These are phyloP conservation scores for Jaltomata sinuosa DNA, from an alignment of 257 asterid species.

Conservation along the genomic window DNA sequence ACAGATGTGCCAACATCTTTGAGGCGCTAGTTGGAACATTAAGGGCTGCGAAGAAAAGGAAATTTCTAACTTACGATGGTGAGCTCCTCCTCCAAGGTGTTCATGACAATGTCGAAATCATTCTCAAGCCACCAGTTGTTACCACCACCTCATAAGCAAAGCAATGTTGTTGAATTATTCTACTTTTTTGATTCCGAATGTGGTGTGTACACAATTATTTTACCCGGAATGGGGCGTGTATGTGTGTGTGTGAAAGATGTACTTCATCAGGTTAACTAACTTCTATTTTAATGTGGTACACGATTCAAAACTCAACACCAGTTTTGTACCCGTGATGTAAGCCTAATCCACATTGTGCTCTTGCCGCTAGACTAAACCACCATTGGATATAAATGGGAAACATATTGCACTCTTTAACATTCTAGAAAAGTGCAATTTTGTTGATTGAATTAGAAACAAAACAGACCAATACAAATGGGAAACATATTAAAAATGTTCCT, in stretches of 20 bases:
- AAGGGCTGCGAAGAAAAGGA: conserved; percentile 92
- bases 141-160: conserved; percentile 9
- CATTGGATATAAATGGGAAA: no score
- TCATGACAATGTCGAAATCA: conserved; percentile 82
- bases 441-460: no score
- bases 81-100: conserved; percentile 93
- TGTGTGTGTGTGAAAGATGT: background rate
- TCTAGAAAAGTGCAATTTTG: no score
- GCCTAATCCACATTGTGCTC: no score
- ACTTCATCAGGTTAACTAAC: background rate
- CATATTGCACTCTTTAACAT: no score
- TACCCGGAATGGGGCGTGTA: background rate
- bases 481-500: no score
- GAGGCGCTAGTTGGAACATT: conserved; percentile 96
- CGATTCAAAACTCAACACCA: no score
- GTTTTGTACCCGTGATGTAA: no score
- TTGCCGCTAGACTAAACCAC: no score
- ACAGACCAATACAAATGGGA: no score
- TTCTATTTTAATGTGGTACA: background rate
- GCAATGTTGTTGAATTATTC: background rate
- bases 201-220: background rate
- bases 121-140: conserved; percentile 42
- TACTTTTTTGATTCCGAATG: background rate
- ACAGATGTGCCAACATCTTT: conserved; percentile 89
- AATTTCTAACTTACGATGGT: conserved; percentile 72